Base-by-base conservation (phyloP, 495 filamentous ascomycete species). In the Ascobolus immersus region DNA sequence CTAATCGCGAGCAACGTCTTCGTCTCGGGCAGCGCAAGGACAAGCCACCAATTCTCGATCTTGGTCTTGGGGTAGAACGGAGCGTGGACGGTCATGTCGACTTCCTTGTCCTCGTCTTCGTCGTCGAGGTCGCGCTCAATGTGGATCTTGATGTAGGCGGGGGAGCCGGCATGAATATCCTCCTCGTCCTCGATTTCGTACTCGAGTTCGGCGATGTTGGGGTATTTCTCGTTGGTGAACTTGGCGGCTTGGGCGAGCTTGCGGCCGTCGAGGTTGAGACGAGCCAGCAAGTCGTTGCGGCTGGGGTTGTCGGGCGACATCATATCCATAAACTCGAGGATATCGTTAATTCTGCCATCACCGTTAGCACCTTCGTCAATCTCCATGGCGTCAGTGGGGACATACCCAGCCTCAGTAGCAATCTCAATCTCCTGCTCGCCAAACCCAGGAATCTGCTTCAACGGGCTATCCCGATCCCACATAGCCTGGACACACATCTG, bases 401-500 rank as follows among this genome's bases (percentile, higher is more conserved):
- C 68, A 59, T 68, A 76, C 69, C 69, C 71, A 41, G 62, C 71
- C 34, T 78, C 70, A 45, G 78, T 75, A 26, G 78, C 78, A 39
- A 66, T 73, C 54, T 86, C 75, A 41, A 93, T 69, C 31, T 72
- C 70, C 36, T 86, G 71, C 17, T 74, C 65, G 4, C 71, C 66
- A 52, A 99, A 99, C 54, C 92, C 75, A 39, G 86, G 86, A 43
- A 99, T 92, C 56, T 99, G 86, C 58, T 90, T 92, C 33, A 99
- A 62, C 28, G 89, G 80, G 41, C 76, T 86, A 52, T 99, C 86
- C 15, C 80, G 74, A 57, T 94, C 81, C 86, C 86, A 99, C 77
- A 93, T 91, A 19, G 77, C 81, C 53, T 99, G 86, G 13, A 99
- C 81, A 35, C 84, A 76, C 86, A 99, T 99, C 53, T 99, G 86